Percentiles rank a stretch among this genome's conserved stretches.
Evolutionary conservation across 2,329 filamentous ascomycete species (phyloP).

Genomic region (Exophiala aquamarina): DNA sequence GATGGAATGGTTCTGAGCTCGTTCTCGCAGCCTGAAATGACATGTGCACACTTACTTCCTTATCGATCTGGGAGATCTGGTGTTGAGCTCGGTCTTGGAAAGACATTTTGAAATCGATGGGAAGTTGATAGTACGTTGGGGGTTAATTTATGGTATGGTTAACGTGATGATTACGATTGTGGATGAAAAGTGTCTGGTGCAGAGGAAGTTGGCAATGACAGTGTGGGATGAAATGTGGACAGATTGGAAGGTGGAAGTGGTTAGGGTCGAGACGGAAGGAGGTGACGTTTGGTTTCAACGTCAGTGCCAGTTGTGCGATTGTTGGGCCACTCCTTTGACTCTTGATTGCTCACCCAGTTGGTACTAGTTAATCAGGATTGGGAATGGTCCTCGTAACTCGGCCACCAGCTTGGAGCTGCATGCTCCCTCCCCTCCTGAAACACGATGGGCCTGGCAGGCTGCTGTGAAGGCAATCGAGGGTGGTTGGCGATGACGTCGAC

Average conservation of each 20-base stretch:
- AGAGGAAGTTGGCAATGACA: background rate
- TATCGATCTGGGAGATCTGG: slow-evolving; percentile 67
- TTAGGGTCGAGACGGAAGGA: background rate
- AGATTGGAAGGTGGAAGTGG: background rate
- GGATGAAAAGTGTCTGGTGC: background rate
- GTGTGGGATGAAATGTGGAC: background rate
- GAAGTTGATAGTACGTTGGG: background rate
- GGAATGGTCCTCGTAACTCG: too few species aligned
- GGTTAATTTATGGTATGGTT: background rate
- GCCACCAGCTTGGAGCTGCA: too few species aligned
- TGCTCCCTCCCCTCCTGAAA: too few species aligned
- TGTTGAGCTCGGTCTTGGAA: slow-evolving; percentile 65
- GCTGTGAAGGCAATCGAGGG: too few species aligned
- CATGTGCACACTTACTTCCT: slow-evolving; percentile 53
- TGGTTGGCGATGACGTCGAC: too few species aligned
- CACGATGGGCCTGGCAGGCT: too few species aligned
- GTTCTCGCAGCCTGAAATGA: slow-evolving; percentile 9
- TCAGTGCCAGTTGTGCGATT: too few species aligned
- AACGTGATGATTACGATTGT: background rate
- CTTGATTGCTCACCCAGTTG: too few species aligned
- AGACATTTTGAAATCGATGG: slow-evolving; percentile 31
- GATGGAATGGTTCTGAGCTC: background rate
- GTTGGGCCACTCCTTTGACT: too few species aligned
- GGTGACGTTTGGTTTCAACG: too few species aligned
- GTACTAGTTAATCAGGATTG: too few species aligned